Evolutionary conservation across 2,329 filamentous ascomycete genomes (phyloP).

Genomic region (Teratosphaeria nubilosa): DNA sequence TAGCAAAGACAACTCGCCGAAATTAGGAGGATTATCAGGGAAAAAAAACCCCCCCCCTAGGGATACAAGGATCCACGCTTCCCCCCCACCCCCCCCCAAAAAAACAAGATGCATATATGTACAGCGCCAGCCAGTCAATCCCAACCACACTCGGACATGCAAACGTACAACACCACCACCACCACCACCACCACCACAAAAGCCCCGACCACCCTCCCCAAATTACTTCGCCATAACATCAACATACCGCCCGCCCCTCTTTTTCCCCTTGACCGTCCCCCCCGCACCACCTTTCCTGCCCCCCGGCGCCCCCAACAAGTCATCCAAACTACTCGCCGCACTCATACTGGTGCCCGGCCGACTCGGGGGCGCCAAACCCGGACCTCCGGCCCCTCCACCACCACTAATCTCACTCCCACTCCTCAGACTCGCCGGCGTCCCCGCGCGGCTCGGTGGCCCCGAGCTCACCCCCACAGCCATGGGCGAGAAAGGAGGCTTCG

Average conservation of each 20-base stretch:
- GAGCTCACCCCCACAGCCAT: slow-evolving; percentile 4
- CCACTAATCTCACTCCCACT: slow-evolving; percentile 6
- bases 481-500: background rate
- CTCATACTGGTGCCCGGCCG: slow-evolving; percentile 74
- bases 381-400: slow-evolving; percentile 9
- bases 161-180: too few species aligned
- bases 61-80: too few species aligned
- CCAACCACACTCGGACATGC: too few species aligned
- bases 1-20: too few species aligned
- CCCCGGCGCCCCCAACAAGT: slow-evolving; percentile 64
- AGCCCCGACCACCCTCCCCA: too few species aligned
- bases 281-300: slow-evolving; percentile 49
- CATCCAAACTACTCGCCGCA: slow-evolving; percentile 89
- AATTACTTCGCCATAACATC: slow-evolving; percentile 85
- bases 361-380: slow-evolving; percentile 45
- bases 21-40: too few species aligned
- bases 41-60: too few species aligned
- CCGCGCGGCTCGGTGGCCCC: slow-evolving; percentile 21
- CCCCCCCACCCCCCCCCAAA: too few species aligned
- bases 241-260: slow-evolving; percentile 81
- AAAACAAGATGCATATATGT: too few species aligned
- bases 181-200: too few species aligned
- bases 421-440: slow-evolving; percentile 16
- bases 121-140: too few species aligned
- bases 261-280: slow-evolving; percentile 49